Evolutionary conservation across 179 eudicot genomes (phyloP), one percentile per base, ranked within the genome.

Genomic region (Spergularia azorica): DNA sequence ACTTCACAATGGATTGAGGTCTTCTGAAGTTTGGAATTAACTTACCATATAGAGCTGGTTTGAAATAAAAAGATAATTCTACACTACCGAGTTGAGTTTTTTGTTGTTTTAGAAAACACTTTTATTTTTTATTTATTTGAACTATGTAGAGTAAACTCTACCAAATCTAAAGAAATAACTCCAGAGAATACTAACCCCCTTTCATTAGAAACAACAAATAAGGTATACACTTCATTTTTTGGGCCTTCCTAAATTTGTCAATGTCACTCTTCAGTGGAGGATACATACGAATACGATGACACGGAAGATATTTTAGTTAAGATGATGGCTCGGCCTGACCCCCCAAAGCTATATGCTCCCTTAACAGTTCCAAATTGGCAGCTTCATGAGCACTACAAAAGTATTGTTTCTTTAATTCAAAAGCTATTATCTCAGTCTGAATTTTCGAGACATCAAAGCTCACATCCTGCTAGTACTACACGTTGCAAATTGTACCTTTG

Each of bases 401-500:
- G 63, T 63, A 39, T 38, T 38, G 57, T 36, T 20, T 12, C 11
- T 54, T 26, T 11, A 64, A 63, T n/a, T n/a, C 62, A 26, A 51
- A 74, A 60, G 1, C 75, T 60, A 54, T 46, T 54, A 54, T 73
- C 63, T 62, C 43, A 73, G 74, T 62, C 43, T 55, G 17, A 46
- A 21, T 26, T 26, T 26, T 1, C 32, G 32, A 26, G 1, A 48
- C 70, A 62, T 12, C 32, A 71, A 14, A 15, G 9, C 58, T 57
- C 21, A 48, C 18, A 63, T 41, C 63, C 32, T n/a, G 41, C 70
- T 11, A 63, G 12, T 2, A 36, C n/a, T 46, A 21, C 10, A 36
- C 67, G 36, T 71, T 63, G 2, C 55, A 67, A 17, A 61, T 55
- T 43, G 65, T 89, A 96, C 99, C 99, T 96, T 96, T 57, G 99